Percentiles rank a stretch among this genome's conserved stretches.
Conservation (phyloP, 2,329 filamentous ascomycete genomes). For the Fusarium sp. region DNA sequence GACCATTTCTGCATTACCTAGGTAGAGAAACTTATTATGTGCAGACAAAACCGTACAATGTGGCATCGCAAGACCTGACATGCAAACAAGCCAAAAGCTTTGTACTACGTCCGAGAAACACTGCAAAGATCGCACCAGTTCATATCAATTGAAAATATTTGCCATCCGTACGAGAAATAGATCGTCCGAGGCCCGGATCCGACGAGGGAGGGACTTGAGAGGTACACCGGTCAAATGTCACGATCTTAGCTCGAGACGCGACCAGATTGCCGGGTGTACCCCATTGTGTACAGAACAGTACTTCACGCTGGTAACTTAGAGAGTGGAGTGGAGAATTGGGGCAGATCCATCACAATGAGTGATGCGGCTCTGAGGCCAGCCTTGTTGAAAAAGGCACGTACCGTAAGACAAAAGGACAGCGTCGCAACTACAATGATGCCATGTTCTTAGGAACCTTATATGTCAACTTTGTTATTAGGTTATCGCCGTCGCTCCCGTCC, state of each 20-base stretch:
- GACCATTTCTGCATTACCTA: too few species aligned
- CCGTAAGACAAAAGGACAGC: slow-evolving; percentile 13
- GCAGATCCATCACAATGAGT: slow-evolving; percentile 42
- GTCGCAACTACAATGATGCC: slow-evolving; percentile 1
- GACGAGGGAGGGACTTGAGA: slow-evolving; percentile 43
- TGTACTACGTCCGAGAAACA: not conserved
- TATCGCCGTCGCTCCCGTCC: not conserved
- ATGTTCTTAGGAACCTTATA: not conserved
- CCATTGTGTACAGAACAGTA: slow-evolving; percentile 42
- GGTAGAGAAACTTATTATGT: not conserved
- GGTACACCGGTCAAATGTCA: slow-evolving; percentile 46
- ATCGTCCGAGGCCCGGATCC: slow-evolving; percentile 28
- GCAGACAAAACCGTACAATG: not conserved
- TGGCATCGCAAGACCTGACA: not conserved
- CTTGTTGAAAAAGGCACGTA: slow-evolving; percentile 30
- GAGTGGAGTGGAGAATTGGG: slow-evolving; percentile 45
- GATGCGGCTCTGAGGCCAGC: slow-evolving; percentile 46
- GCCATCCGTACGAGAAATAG: slow-evolving; percentile 17
- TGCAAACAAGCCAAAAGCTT: slow-evolving; percentile 1
- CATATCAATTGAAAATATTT: not conserved
- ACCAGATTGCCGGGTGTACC: slow-evolving; percentile 46
- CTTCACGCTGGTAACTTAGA: slow-evolving; percentile 36
- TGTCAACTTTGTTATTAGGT: not conserved
- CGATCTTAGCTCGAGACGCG: slow-evolving; percentile 46
- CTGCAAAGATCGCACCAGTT: not conserved